Percentiles rank a stretch among this genome's conserved stretches.
These are phyloP conservation scores for Sporothrix protearum DNA, from an alignment of 2,329 filamentous ascomycete genomes.

Conservation along the genomic window DNA sequence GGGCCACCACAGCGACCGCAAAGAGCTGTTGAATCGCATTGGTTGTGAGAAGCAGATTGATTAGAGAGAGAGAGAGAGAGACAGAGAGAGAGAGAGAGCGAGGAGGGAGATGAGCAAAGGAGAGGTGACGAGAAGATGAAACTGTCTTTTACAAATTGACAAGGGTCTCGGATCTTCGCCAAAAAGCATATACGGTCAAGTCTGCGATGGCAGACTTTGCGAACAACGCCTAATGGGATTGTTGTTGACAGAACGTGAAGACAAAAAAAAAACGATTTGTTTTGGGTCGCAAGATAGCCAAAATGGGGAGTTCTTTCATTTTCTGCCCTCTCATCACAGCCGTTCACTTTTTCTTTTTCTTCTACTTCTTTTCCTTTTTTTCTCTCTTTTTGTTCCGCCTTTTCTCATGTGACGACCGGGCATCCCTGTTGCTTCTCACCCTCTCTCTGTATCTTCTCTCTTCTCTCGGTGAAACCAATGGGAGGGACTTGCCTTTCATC, in stretches of 20 bases:
- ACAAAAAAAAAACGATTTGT: background rate
- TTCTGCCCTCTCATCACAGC: no score
- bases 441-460: no score
- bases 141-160: no score
- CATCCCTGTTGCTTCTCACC: background rate
- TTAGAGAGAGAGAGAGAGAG: constrained; percentile 27
- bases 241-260: background rate
- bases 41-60: constrained; percentile 75
- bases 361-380: constrained; percentile 11
- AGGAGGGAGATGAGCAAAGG: background rate
- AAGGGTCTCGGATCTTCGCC: background rate
- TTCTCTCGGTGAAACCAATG: background rate
- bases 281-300: constrained; percentile 14
- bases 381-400: background rate
- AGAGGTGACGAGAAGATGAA: no score
- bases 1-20: constrained; percentile 69
- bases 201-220: no score
- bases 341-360: background rate
- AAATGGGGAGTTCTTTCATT: background rate
- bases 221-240: no score
- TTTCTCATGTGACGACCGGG: background rate
- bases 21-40: constrained; percentile 76
- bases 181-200: no score
- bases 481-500: background rate
- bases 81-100: background rate